Conservation (phyloP, 345 rosid species). For the Psidium friedrichsthalianum region DNA sequence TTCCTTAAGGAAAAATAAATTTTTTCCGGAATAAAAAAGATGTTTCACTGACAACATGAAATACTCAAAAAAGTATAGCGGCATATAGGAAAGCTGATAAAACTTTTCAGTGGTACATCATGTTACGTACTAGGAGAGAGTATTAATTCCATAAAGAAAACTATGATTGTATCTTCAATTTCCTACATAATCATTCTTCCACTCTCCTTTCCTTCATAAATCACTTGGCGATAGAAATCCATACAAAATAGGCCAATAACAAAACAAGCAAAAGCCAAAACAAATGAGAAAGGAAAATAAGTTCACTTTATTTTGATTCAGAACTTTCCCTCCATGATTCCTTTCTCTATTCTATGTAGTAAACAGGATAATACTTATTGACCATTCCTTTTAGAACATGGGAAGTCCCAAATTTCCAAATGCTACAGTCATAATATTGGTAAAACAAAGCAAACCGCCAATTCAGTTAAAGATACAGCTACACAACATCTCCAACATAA, state of each 20-base stretch:
- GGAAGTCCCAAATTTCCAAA: neutral
- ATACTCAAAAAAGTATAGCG: neutral
- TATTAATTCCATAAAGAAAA: neutral
- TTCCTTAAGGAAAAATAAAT: neutral
- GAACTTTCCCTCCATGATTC: neutral
- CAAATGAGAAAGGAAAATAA: neutral
- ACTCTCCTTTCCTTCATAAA: neutral
- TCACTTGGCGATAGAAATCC: neutral
- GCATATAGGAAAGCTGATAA: neutral
- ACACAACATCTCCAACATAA: neutral
- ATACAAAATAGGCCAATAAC: neutral
- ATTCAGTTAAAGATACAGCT: neutral
- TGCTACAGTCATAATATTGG: neutral
- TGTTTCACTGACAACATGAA: neutral
- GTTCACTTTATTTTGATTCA: neutral
- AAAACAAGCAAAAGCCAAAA: neutral
- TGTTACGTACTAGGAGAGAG: neutral
- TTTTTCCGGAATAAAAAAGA: neutral
- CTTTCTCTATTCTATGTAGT: neutral
- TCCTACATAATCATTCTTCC: neutral
- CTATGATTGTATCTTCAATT: neutral
- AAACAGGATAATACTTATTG: neutral
- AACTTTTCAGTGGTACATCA: neutral
- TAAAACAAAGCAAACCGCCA: neutral
- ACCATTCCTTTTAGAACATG: neutral